Evolutionary conservation across 108 stramenopile genomes (phyloP).

Genomic region (Nannochloropsis oceanica): DNA sequence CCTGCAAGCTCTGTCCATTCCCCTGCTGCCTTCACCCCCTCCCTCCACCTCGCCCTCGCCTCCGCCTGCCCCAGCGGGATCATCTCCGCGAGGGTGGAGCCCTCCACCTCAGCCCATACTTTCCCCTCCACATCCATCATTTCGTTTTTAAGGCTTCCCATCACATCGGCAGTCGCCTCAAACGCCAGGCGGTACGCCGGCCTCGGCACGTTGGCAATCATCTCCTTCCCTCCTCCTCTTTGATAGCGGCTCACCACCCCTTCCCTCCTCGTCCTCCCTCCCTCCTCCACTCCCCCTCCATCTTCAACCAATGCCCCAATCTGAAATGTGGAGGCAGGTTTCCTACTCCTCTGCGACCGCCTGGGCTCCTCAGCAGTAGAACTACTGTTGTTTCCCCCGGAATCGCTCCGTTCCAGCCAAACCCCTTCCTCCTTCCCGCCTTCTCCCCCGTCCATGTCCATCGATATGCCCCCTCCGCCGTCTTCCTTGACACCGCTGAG

Average conservation of each 20-base stretch:
- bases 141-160: background rate
- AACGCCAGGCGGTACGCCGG: background rate
- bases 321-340: too few relatives aligned
- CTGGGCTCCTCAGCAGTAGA: background rate
- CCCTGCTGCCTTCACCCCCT: background rate
- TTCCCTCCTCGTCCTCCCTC: background rate
- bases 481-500: background rate
- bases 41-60: background rate
- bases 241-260: background rate
- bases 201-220: background rate
- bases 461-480: background rate
- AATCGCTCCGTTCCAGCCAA: background rate
- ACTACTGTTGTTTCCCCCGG: background rate
- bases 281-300: background rate
- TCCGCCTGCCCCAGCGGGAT: background rate
- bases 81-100: background rate
- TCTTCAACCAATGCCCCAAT: background rate
- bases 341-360: background rate
- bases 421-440: background rate
- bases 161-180: background rate
- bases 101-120: background rate
- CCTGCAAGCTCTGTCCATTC: background rate
- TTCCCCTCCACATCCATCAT: background rate
- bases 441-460: background rate
- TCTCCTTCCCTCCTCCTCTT: background rate